Evolutionary conservation across 1,284 basidiomycete species (phyloP).

Genomic region (Erythrobasidium hasegawianum): DNA sequence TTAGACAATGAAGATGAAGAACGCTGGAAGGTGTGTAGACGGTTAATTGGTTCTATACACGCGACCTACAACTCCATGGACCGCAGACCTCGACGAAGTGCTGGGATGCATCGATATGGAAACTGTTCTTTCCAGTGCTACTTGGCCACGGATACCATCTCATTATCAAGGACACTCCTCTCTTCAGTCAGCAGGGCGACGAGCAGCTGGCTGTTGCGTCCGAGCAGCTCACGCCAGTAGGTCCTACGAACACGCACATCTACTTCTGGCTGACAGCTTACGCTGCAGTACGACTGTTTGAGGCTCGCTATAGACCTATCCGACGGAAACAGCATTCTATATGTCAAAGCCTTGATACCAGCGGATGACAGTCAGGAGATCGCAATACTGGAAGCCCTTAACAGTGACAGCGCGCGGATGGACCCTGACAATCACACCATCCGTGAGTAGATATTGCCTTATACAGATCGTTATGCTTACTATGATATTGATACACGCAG

Average conservation of each 20-base stretch:
- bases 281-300: constrained; percentile 10
- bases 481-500: not conserved
- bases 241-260: too few species aligned
- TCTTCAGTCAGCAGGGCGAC: too few species aligned
- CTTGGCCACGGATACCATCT: constrained; percentile 17
- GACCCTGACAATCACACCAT: constrained; percentile 10
- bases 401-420: not conserved
- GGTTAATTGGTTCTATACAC: too few species aligned
- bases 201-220: too few species aligned
- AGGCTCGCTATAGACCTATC: not conserved
- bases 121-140: constrained; percentile 5
- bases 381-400: not conserved
- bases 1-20: too few species aligned
- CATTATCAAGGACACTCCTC: too few species aligned
- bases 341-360: constrained; percentile 17
- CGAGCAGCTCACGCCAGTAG: too few species aligned
- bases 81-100: not conserved
- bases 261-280: too few species aligned
- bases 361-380: constrained; percentile 9
- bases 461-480: too few species aligned
- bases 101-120: constrained; percentile 1
- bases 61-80: too few species aligned
- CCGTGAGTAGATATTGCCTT: too few species aligned
- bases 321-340: not conserved
- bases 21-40: too few species aligned